Conservation (phyloP, 1,284 basidiomycete species). For the Malassezia dermatis region DNA sequence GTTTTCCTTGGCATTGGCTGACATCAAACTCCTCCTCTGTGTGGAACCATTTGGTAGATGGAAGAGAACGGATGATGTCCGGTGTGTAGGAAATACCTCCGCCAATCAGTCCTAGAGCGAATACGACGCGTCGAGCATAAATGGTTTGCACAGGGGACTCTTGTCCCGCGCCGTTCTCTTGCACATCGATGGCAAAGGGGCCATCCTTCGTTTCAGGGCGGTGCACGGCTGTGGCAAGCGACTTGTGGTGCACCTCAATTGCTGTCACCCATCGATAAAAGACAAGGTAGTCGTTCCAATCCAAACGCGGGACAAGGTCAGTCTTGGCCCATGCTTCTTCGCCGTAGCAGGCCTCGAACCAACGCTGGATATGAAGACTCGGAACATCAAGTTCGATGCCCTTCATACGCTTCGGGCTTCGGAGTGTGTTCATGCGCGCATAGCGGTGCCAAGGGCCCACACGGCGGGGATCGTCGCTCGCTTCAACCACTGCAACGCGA, state of each 20-base stretch:
- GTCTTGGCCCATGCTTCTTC: constrained; percentile 7
- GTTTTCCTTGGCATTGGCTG: neutral
- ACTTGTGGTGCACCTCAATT: neutral
- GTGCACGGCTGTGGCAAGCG: constrained; percentile 3
- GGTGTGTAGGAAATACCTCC: constrained; percentile 2
- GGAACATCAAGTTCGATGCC: constrained; percentile 12
- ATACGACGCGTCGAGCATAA: constrained; percentile 5
- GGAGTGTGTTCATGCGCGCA: constrained; percentile 10
- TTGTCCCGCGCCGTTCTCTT: neutral
- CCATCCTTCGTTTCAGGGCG: neutral
- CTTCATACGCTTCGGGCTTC: constrained; percentile 12
- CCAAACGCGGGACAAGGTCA: constrained; percentile 8
- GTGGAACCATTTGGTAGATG: constrained; percentile 1
- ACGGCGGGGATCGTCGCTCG: constrained; percentile 3
- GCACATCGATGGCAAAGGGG: constrained; percentile 2
- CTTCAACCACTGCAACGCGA: constrained; percentile 5
- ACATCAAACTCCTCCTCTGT: constrained; percentile 12
- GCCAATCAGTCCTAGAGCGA: constrained; percentile 6
- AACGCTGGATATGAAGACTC: constrained; percentile 10
- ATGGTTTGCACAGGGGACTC: neutral
- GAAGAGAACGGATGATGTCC: neutral
- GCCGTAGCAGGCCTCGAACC: constrained; percentile 14
- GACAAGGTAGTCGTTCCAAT: constrained; percentile 11
- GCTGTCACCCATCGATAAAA: constrained; percentile 10
- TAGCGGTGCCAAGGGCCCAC: constrained; percentile 10